Evolutionary conservation across 2,329 filamentous ascomycete species (phyloP), one percentile per base, ranked within the genome.

Genomic region (Tolypocladium amazonense): DNA sequence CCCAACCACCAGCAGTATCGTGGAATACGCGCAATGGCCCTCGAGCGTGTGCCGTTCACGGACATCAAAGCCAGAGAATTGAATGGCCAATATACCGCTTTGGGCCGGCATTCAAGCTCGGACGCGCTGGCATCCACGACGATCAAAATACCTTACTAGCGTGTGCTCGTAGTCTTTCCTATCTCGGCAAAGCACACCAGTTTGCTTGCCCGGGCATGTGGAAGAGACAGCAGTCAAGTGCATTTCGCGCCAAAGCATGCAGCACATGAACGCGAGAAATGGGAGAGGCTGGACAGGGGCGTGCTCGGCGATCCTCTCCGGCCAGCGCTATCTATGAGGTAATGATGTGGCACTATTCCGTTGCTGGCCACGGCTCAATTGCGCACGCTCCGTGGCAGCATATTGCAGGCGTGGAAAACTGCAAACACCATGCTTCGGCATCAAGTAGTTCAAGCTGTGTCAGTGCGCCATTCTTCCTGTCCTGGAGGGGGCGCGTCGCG

Each of bases 251-350:
- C 55, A 43, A 45, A 33, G 38, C 39, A 39, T 41, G 35, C 25
- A 58, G 37, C 56, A 23, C 45, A 39, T 12, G n/a, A 38, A 43
- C 20, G 8, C 23, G 20, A 25, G 37, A 55, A 53, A 56, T n/a
- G 18, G 27, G 27, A 35, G 27, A 41, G 54, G 47, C 38, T 56
- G 55, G 55, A 56, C 55, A 45, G 25, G 39, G 41, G 37, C 58
- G 56, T 27, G 43, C 23, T 62, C 55, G 58, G 62, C 57, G 45
- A 58, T 57, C 52, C 35, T 58, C 37, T 53, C 53, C 58, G 57
- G n/a, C 38, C 54, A 45, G 45, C 50, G 56, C 30, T 54, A 37
- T 61, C 55, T 58, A 63, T 63, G 62, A 63, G 60, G 59, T 62
- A 60, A 63, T 63, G 57, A 33, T 25, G 58, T 43, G 58, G 56